These are phyloP conservation scores for Fusarium nanum DNA, from an alignment of 2,329 filamentous ascomycete genomes.

Conservation along the genomic window DNA sequence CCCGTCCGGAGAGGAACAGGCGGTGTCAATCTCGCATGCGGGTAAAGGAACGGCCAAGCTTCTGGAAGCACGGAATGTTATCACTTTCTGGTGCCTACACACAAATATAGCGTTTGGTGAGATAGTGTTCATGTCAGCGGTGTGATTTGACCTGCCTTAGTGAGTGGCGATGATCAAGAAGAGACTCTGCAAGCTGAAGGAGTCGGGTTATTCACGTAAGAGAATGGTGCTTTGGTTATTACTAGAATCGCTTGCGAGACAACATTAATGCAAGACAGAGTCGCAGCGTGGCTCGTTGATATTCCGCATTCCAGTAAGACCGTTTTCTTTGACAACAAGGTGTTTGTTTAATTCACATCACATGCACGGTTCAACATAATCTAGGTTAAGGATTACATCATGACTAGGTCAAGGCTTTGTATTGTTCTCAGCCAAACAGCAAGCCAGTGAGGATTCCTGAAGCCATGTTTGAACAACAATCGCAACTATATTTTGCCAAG, in stretches of 20 bases:
- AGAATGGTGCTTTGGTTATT: background rate
- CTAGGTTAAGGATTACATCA: background rate
- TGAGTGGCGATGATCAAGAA: background rate
- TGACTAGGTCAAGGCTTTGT: slow-evolving; percentile 1
- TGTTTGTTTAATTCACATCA: background rate
- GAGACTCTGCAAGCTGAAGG: background rate
- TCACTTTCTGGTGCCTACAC: background rate
- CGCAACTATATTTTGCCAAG: background rate
- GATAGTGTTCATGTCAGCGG: background rate
- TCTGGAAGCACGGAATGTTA: background rate
- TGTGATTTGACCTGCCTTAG: background rate
- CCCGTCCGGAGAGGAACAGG: background rate
- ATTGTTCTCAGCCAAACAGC: slow-evolving; percentile 5
- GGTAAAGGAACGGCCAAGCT: background rate
- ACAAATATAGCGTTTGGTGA: background rate
- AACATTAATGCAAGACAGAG: slow-evolving; percentile 3
- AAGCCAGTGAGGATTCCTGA: background rate
- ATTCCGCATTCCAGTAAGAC: slow-evolving; percentile 15
- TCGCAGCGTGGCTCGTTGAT: background rate
- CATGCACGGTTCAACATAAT: slow-evolving; percentile 2
- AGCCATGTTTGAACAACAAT: background rate
- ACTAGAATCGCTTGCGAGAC: background rate
- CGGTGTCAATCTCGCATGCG: background rate
- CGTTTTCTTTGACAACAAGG: background rate
- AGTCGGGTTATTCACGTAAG: background rate